Conservation (phyloP, 2,329 filamentous ascomycete genomes). For the Alternaria angustiovoidea region DNA sequence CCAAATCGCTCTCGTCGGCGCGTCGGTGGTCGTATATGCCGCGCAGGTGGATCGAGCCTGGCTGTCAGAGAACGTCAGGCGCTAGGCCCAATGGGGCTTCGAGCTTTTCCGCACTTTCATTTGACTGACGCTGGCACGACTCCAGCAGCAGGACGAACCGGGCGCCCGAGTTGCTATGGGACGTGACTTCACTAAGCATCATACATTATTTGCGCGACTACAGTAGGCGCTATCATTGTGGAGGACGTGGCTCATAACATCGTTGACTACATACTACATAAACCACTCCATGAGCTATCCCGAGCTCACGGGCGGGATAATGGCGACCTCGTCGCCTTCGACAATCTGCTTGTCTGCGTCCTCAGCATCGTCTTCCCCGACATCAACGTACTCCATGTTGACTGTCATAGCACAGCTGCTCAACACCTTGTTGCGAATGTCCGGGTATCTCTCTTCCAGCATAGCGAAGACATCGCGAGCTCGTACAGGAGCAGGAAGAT, state of each 20-base stretch:
- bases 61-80: not conserved
- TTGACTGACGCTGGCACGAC: not conserved
- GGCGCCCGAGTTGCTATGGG: too few relatives aligned
- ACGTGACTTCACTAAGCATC: not conserved
- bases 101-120: not conserved
- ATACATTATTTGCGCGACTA: not conserved
- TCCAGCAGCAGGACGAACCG: not conserved
- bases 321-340: conserved; percentile 82
- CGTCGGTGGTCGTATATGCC: conserved; percentile 27
- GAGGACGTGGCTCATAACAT: not conserved
- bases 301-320: conserved; percentile 88
- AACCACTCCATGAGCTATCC: conserved; percentile 52
- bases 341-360: conserved; percentile 63
- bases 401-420: conserved; percentile 78
- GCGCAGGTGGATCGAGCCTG: conserved; percentile 1
- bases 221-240: not conserved
- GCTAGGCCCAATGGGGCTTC: not conserved
- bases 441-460: conserved; percentile 74
- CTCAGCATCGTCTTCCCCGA: conserved; percentile 62
- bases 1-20: conserved; percentile 20
- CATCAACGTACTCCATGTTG: conserved; percentile 82
- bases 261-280: not conserved
- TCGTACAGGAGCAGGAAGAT: conserved; percentile 70
- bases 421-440: conserved; percentile 73
- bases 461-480: conserved; percentile 69